Percentiles rank a stretch among this genome's conserved stretches.
These are phyloP conservation scores for Coemansia reversa DNA, from an alignment of 192 early-diverging fungal species.

Conservation along the genomic window DNA sequence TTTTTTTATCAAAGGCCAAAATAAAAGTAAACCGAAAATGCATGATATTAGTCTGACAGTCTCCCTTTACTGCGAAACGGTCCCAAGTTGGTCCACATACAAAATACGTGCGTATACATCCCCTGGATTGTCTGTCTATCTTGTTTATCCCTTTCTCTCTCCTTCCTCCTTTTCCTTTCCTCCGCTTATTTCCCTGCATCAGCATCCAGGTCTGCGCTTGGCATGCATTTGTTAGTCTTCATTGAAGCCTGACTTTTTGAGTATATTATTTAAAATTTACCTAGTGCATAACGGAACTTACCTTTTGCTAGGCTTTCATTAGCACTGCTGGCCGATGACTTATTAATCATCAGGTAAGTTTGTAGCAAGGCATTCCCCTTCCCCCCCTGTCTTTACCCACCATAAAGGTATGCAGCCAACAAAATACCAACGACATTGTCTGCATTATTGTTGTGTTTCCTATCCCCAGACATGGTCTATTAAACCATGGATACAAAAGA, in stretches of 20 bases:
- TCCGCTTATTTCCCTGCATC: not conserved
- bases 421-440: not conserved
- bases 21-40: not conserved
- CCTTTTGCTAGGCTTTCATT: not conserved
- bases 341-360: not conserved
- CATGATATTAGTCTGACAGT: not conserved
- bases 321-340: not conserved
- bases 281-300: not conserved
- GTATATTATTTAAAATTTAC: not conserved
- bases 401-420: not conserved
- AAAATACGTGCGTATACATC: not conserved
- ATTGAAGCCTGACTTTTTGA: not conserved
- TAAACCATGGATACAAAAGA: not conserved
- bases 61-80: not conserved
- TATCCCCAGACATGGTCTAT: not conserved
- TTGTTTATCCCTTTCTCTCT: constrained; percentile 5
- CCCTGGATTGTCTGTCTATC: not conserved
- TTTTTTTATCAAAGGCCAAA: not conserved
- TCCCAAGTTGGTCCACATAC: not conserved
- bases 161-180: not conserved
- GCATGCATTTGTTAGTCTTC: not conserved
- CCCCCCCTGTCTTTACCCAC: not conserved
- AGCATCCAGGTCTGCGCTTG: not conserved
- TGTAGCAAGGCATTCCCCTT: not conserved
- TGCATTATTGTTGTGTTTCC: not conserved